Conservation (phyloP, 225 moss, liverwort and hornwort genomes). For the Neckera pumila region DNA sequence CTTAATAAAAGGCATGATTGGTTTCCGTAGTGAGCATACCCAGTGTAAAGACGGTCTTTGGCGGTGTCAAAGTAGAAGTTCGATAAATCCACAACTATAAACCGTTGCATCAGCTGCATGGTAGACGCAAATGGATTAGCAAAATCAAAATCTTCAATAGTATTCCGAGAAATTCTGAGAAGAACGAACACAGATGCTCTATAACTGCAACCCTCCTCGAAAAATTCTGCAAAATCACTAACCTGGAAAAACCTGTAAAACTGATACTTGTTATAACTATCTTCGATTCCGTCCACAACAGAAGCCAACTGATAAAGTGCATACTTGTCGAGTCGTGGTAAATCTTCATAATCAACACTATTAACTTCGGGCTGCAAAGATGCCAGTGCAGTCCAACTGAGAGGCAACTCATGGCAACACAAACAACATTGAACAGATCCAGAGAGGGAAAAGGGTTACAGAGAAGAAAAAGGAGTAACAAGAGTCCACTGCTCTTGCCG, state of each 20-base stretch:
- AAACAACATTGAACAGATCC: background rate
- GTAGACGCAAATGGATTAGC: constrained; percentile 1
- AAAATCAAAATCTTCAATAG: background rate
- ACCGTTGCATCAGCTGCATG: constrained; percentile 82
- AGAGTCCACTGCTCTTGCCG: background rate
- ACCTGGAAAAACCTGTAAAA: constrained; percentile 98
- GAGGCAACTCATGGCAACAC: background rate
- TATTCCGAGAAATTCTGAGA: background rate
- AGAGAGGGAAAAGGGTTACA: background rate
- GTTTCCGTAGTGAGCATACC: constrained; percentile 32
- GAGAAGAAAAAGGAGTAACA: background rate
- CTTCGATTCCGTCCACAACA: constrained; percentile 61
- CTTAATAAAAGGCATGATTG: background rate
- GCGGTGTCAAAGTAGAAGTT: constrained; percentile 97
- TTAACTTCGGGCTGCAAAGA: constrained; percentile 53
- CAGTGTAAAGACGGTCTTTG: constrained; percentile 93
- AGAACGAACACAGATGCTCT: background rate
- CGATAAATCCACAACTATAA: constrained; percentile 85
- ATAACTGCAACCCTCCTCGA: background rate
- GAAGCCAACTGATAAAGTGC: constrained; percentile 72
- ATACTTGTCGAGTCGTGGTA: constrained; percentile 81
- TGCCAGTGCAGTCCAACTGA: background rate
- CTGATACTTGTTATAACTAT: constrained; percentile 76
- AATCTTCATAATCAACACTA: constrained; percentile 51
- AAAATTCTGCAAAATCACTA: background rate